A percentile compares a stretch with the other conserved stretches of the same genome.
These are phyloP conservation scores for Stygiomarasmius scandens DNA, from an alignment of 1,284 basidiomycete genomes.

Conservation along the genomic window DNA sequence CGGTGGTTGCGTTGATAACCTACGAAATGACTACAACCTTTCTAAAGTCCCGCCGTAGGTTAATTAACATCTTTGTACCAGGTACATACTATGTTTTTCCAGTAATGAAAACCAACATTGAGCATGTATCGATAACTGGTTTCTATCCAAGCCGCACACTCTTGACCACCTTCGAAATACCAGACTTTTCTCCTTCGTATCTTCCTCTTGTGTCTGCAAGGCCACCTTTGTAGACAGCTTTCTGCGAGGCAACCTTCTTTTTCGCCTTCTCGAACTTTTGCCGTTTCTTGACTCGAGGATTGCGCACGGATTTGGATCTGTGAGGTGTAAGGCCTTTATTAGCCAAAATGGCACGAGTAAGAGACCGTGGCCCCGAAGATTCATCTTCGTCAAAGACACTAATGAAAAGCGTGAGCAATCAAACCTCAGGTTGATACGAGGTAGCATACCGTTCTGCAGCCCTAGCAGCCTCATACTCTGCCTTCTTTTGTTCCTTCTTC, in stretches of 20 bases:
- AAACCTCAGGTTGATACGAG: neutral
- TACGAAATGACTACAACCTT: no score
- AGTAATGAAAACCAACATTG: no score
- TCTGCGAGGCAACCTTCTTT: slow-evolving; percentile 86
- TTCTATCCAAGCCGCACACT: slow-evolving; percentile 65
- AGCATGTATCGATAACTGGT: no score
- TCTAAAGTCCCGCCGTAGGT: no score
- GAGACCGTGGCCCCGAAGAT: slow-evolving; percentile 74
- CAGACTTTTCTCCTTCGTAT: slow-evolving; percentile 75
- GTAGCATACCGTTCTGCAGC: slow-evolving; percentile 63
- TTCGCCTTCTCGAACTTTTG: slow-evolving; percentile 92
- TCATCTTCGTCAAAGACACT: slow-evolving; percentile 52
- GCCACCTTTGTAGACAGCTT: slow-evolving; percentile 88
- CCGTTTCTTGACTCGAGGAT: slow-evolving; percentile 95
- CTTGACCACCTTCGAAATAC: slow-evolving; percentile 89
- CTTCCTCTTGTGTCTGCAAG: slow-evolving; percentile 57
- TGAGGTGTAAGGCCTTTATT: slow-evolving; percentile 93
- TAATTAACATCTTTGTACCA: no score
- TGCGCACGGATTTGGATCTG: slow-evolving; percentile 84
- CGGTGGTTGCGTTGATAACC: no score
- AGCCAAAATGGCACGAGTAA: slow-evolving; percentile 87
- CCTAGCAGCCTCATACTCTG: slow-evolving; percentile 71
- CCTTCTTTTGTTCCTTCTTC: slow-evolving; percentile 79
- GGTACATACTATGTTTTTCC: no score
- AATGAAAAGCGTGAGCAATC: slow-evolving; percentile 25